These are phyloP conservation scores for Coniochaeta pulveracea DNA, from an alignment of 2,329 filamentous ascomycete species.

Conservation along the genomic window DNA sequence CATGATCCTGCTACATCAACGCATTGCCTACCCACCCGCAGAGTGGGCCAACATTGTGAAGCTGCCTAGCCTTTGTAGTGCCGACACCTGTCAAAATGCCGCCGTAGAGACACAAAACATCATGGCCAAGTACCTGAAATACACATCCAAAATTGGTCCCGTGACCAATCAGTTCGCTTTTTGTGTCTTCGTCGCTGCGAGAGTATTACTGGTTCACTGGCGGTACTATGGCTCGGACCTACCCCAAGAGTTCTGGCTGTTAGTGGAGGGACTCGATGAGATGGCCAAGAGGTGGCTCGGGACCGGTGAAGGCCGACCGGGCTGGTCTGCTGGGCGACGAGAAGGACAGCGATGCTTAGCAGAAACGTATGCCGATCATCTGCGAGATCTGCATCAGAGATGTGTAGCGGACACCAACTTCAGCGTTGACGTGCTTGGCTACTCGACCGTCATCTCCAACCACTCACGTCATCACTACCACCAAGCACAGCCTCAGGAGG, in stretches of 20 bases:
- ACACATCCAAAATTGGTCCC: constrained; percentile 15
- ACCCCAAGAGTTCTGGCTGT: constrained; percentile 10
- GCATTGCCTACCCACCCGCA: constrained; percentile 29
- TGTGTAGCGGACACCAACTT: constrained; percentile 7
- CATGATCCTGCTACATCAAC: constrained; percentile 36
- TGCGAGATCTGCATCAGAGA: constrained; percentile 8
- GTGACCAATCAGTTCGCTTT: constrained; percentile 29
- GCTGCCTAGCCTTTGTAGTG: constrained; percentile 31
- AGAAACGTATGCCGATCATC: constrained; percentile 11
- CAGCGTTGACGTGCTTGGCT: constrained; percentile 7
- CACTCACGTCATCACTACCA: neutral
- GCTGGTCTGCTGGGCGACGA: constrained; percentile 4
- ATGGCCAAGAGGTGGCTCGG: constrained; percentile 14
- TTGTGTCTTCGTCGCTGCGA: constrained; percentile 32
- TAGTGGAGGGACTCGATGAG: constrained; percentile 17
- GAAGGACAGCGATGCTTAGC: constrained; percentile 7
- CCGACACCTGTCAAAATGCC: constrained; percentile 34
- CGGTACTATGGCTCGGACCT: constrained; percentile 4
- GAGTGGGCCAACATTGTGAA: constrained; percentile 19
- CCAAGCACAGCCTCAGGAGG: neutral
- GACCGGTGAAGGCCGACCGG: constrained; percentile 1
- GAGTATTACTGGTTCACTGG: constrained; percentile 23
- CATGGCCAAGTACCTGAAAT: constrained; percentile 30
- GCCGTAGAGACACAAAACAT: constrained; percentile 34
- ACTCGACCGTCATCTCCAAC: constrained; percentile 5